Evolutionary conservation across 345 rosid species (phyloP).

Genomic region (Cochlearia excelsa): DNA sequence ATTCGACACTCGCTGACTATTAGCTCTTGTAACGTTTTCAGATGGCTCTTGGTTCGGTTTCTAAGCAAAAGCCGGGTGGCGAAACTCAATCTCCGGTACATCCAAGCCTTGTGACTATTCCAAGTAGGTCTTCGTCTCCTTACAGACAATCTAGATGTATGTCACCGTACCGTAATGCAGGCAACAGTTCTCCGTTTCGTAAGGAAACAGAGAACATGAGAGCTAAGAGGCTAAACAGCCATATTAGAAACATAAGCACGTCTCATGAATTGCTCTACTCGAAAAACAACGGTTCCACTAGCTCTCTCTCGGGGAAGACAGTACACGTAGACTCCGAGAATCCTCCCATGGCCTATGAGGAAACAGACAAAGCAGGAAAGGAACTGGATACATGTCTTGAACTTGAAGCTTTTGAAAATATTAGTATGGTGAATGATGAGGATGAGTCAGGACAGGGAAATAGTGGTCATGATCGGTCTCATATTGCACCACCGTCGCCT

Average conservation of each 20-base stretch:
- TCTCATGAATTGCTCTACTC: slow-evolving; percentile 48
- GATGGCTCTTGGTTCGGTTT: slow-evolving; percentile 43
- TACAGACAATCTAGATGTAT: slow-evolving; percentile 45
- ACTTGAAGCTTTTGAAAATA: slow-evolving; percentile 31
- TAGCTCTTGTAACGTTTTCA: slow-evolving; percentile 33
- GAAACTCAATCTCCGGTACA: slow-evolving; percentile 45
- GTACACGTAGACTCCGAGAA: slow-evolving; percentile 60
- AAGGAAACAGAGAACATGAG: slow-evolving; percentile 54
- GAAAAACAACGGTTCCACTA: slow-evolving; percentile 34
- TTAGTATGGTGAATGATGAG: slow-evolving; percentile 22
- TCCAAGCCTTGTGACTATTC: slow-evolving; percentile 28
- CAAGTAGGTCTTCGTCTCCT: slow-evolving; percentile 54
- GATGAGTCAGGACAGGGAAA: slow-evolving; percentile 32
- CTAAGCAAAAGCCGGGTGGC: slow-evolving; percentile 38
- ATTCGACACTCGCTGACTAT: slow-evolving; percentile 6
- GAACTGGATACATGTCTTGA: slow-evolving; percentile 26
- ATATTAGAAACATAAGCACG: slow-evolving; percentile 40
- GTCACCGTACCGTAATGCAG: slow-evolving; percentile 54
- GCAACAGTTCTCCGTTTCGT: slow-evolving; percentile 54
- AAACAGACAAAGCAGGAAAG: slow-evolving; percentile 23
- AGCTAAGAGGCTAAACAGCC: slow-evolving; percentile 43
- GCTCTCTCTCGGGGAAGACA: slow-evolving; percentile 59
- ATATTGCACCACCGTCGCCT: slow-evolving; percentile 59
- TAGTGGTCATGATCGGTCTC: slow-evolving; percentile 24
- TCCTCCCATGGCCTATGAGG: slow-evolving; percentile 11